Base-by-base conservation (phyloP, 2,329 filamentous ascomycete species). In the Bertia moriformis region DNA sequence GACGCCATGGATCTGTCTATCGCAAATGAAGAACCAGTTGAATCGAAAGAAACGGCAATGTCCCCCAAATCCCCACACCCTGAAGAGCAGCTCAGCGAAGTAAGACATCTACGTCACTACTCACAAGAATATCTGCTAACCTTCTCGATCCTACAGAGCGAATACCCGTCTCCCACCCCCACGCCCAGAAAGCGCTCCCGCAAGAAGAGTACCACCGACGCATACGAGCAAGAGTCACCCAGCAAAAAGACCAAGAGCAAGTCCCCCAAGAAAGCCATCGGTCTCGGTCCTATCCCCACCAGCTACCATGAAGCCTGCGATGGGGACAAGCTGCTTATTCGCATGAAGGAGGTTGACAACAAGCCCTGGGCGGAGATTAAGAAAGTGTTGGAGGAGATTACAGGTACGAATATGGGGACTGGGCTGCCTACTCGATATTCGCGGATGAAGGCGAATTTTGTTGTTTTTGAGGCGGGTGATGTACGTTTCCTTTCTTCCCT, bases 371-470 rank as follows among this genome's bases (percentile, higher is more conserved):
- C 24, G 10, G 24, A 29, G 24, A 29, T 29, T n/a, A 29, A 10
- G 10, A 29, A 29, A 10, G 24, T 29, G 10, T 29, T 10, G 24
- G n/a, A 39, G 4, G 20, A 40, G 4, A 40, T 45, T 24, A 59
- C 57, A 1, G 57, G 57, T 0, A 48, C 55, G 38, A 44, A 44
- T 4, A 50, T 56, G 13, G 42, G 41, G 3, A 54, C 51, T 14
- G 61, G 59, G 1, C 43, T 63, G n/a, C 52, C 54, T 4, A 57
- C 56, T 40, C 52, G 61, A 4, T 62, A 62, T 40, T 45, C 43
- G 7, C 48, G 53, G 14, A 51, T 62, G 39, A 61, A 58, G 42
- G 52, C 51, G 13, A 61, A 62, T 39, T 59, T 63, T 42, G 50
- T 49, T 12, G 45, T 50, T 14, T 51, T 63, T 40, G 48, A 44